phyloP scores from a whole-genome alignment of 495 filamentous ascomycete species.

The Tuber magnatum region DNA sequence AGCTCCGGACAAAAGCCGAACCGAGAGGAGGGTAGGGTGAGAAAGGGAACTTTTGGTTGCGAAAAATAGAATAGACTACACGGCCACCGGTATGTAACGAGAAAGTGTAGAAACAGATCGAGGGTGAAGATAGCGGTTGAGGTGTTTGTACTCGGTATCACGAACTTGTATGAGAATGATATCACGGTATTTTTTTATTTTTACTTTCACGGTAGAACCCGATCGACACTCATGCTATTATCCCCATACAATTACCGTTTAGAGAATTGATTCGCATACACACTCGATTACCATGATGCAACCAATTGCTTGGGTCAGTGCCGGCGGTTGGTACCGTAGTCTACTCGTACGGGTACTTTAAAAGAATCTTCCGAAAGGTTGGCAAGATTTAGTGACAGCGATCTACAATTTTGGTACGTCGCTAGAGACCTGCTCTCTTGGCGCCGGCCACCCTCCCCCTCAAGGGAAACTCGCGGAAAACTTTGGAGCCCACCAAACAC shows the following conservation, averaged over 20 bases:
- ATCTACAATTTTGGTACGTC: neutral
- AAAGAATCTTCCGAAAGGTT: neutral
- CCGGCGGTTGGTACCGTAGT: too few relatives aligned
- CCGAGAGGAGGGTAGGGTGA: neutral
- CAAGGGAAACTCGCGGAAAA: neutral
- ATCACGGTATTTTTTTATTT: neutral
- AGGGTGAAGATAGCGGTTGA: neutral
- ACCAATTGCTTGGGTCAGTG: neutral
- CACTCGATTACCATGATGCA: neutral
- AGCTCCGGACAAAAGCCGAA: neutral
- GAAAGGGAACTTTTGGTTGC: neutral
- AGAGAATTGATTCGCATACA: neutral
- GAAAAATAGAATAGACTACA: neutral
- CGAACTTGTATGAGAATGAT: neutral
- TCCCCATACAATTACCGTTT: neutral
- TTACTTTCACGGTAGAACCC: neutral
- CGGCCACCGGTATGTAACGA: neutral
- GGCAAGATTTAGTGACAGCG: neutral
- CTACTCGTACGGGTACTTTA: too few relatives aligned
- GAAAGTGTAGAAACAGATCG: neutral
- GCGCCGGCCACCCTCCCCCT: neutral
- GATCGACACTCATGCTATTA: neutral
- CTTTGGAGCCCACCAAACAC: neutral
- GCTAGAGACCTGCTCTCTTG: neutral
- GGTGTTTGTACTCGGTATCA: neutral